Evolutionary conservation across 2,329 filamentous ascomycete species (phyloP), one percentile per base, ranked within the genome.

Genomic region (Fusarium ramigenum): DNA sequence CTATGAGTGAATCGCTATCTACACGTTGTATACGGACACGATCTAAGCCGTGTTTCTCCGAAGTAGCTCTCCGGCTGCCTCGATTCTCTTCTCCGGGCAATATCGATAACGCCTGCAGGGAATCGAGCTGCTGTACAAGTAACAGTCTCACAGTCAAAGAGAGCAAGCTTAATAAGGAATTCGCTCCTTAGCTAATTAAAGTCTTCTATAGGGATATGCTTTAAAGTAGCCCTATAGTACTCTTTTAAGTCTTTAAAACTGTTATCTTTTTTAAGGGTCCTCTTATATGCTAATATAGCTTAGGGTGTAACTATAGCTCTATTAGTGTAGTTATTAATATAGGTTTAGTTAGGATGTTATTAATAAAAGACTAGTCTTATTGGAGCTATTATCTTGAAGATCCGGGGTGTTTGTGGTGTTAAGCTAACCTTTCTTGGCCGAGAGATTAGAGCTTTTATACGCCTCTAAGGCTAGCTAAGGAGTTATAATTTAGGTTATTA

Each of bases 1-100:
- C 3, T 18, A n/a, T 23, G 1, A 42, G 39, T 1, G 9, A 43
- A 43, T 43, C 15, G 40, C 40, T 15, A 11, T 1, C 40, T n/a
- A 43, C 40, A 43, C 4, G 0, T 43, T 0, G 40, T 16, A 0
- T n/a, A 42, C 1, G 40, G 40, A 42, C n/a, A 4, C 40, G 14
- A 25, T 44, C 15, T n/a, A 44, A 2, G 4, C 7, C 10, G 5
- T 4, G 5, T 39, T 39, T 30, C 3, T 7, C 28, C 28, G 28
- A 30, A 30, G 28, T 30, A 7, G 28, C 28, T 30, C 30, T 30
- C 30, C 30, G 4, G 30, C 30, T 12, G 11, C 30, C 5, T 30
- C 30, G 10, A 30, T 11, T 30, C 4, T 30, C 30, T 30, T 11
- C 30, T 30, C 37, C 19, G 37, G 37, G 37, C 19, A 7, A n/a